A percentile compares a stretch with the other conserved stretches of the same genome.
Conservation (phyloP, 805 yeast genomes). For the Zygotorulaspora florentina region DNA sequence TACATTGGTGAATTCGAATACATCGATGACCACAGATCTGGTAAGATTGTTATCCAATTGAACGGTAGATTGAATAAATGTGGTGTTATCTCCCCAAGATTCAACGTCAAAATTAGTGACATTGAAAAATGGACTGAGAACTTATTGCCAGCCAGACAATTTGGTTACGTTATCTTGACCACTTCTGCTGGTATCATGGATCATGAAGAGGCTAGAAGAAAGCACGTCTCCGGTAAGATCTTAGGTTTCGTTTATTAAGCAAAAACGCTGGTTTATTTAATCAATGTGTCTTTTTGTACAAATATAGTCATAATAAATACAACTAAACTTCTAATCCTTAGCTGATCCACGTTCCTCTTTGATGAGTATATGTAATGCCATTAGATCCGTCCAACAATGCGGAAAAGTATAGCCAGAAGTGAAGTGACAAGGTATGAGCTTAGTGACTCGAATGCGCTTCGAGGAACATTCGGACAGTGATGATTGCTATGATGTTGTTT, state of each 20-base stretch:
- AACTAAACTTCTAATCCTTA: background rate
- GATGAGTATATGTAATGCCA: no score
- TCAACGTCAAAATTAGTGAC: slow-evolving; percentile 92
- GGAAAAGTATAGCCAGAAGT: no score
- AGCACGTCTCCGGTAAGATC: slow-evolving; percentile 98
- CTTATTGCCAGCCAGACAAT: slow-evolving; percentile 98
- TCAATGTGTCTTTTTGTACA: background rate
- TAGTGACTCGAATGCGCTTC: no score
- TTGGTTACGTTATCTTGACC: slow-evolving; percentile 96
- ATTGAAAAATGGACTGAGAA: slow-evolving; percentile 98
- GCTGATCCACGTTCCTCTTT: no score
- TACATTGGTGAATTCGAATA: slow-evolving; percentile 98
- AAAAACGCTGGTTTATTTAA: slow-evolving; percentile 5
- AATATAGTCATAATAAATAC: background rate
- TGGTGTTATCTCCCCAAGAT: slow-evolving; percentile 98
- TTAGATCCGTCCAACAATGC: no score
- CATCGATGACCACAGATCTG: slow-evolving; percentile 98
- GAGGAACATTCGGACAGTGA: background rate
- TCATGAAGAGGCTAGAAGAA: slow-evolving; percentile 99
- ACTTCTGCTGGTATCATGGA: slow-evolving; percentile 99
- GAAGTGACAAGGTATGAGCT: no score
- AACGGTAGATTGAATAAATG: slow-evolving; percentile 98
- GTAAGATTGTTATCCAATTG: slow-evolving; percentile 92
- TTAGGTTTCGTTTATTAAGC: slow-evolving; percentile 93
- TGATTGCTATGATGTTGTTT: background rate